Evolutionary conservation across 2,329 filamentous ascomycete species (phyloP), one percentile per base, ranked within the genome.

Genomic region (Zymoseptoria ardabiliae): DNA sequence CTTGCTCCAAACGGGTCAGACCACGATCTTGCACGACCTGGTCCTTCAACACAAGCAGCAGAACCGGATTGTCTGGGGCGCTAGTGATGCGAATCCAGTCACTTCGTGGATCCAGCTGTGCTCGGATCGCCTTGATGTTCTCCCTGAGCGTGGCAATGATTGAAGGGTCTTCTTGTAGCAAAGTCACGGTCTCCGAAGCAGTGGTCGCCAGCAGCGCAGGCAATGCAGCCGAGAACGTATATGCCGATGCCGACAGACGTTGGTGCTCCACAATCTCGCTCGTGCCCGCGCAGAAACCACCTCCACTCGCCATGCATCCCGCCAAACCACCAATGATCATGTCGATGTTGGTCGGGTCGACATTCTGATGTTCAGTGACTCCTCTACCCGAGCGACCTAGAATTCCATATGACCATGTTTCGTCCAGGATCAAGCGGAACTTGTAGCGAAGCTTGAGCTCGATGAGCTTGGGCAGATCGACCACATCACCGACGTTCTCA

Each of bases 371-470:
- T 78, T 99, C 95, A 0, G 94, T 97, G 48, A 97, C 81, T 60
- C 94, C 94, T 56, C 91, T 87, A 20, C 94, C 95, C 23, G 91
- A 96, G 62, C 91, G 84, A 53, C 94, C 94, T 4, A 99, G 83
- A 19, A 97, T 89, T 61, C 93, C 95, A 72, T 97, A 99, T 0
- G 92, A 97, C 88, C 90, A 96, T 1, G 92, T 96, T 79, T 99
- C 94, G 74, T 99, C 94, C 45, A 99, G 85, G 65, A 97, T 96
- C 58, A 99, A 84, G 69, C 94, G 91, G 79, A 97, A 99, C 78
- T 97, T 99, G 83, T 97, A 97, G 74, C 89, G 90, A 67, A 92
- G 86, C 77, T 97, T 97, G 67, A 99, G 81, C 73, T 96, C 93
- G 64, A 97, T 89, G 68, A 99, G 84, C 72, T 87, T 92, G 2